Percentiles rank a stretch among this genome's conserved stretches.
phyloP scores from a whole-genome alignment of 371 early-diverging fungal species.

The Mucor lusitanicus region DNA sequence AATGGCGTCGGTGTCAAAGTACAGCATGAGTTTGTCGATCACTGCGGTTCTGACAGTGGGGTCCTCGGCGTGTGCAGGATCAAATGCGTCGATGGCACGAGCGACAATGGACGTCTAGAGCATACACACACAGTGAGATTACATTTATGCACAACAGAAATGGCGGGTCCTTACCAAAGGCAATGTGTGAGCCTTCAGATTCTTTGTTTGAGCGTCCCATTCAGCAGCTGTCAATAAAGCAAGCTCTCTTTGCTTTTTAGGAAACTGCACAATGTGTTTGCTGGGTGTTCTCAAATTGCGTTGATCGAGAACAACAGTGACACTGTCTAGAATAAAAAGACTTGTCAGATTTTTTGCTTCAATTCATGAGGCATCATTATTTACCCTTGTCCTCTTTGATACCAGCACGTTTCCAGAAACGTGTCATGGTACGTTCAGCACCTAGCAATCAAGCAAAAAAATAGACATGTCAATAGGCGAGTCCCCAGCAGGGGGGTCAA shows the following conservation, averaged over 20 bases:
- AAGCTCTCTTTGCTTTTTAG: conserved; percentile 56
- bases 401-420: conserved; percentile 77
- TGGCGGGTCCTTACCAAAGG: conserved; percentile 64
- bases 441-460: conserved; percentile 24
- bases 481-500: not conserved
- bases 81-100: conserved; percentile 79
- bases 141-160: not conserved
- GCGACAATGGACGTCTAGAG: conserved; percentile 83
- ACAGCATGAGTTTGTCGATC: conserved; percentile 74
- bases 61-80: conserved; percentile 35
- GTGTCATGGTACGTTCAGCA: conserved; percentile 63
- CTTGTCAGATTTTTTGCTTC: conserved; percentile 13
- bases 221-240: conserved; percentile 89
- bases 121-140: not conserved
- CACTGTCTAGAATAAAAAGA: conserved; percentile 43
- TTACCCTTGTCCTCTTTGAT: conserved; percentile 63
- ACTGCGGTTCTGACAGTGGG: conserved; percentile 60
- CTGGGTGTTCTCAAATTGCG: conserved; percentile 85
- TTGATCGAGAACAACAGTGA: conserved; percentile 74
- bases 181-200: conserved; percentile 81
- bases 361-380: not conserved
- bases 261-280: conserved; percentile 68
- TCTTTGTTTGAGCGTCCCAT: conserved; percentile 87
- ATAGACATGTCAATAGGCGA: not conserved
- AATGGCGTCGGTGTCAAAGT: conserved; percentile 87